Evolutionary conservation across 352 stramenopile species (phyloP), one percentile per base, ranked within the genome.

Genomic region (Phytopythium vexans): DNA sequence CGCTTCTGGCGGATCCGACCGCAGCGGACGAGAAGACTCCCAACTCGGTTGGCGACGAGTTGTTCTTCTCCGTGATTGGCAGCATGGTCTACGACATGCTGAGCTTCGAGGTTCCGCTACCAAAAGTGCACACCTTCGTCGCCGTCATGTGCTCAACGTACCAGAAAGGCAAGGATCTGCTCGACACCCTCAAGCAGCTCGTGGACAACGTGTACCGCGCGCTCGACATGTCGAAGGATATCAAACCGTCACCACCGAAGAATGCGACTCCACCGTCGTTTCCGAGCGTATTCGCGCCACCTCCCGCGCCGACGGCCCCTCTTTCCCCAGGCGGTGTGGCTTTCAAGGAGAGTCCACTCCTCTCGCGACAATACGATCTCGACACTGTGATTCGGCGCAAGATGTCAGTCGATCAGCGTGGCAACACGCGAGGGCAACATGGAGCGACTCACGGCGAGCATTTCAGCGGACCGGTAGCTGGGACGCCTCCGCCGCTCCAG

Each of bases 61-160:
- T 88, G 8, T 92, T 94, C 53, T 94, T 94, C 60, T 91, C 83
- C 0, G 65, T 91, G 7, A 88, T 89, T 48, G 83, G 83, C 1
- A 89, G 76, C 48, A 64, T 94, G 10, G 75, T 92, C 44, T 94
- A 91, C 66, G 82, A 92, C 52, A 94, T 94, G 83, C 76, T 94
- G 10, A 91, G 74, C 8, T 78, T 94, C 33, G 79, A 94, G 45
- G 76, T 90, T 9, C 73, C 81, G 4, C 64, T 92, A 0, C 61
- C 66, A 5, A 89, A 94, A 32, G 77, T 91, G 9, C 66, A 89
- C 34, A 85, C 79, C 1, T 94, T 94, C 52, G 81, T 94, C 15
- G 62, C 64, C 6, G 83, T 89, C 41, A 94, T 94, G 83, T 88
- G 81, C 40, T 83, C 79, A 8, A 92, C 79, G 43, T 94, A 94